Evolutionary conservation across 805 yeast species (phyloP).

Genomic region (Kuraishia hungarica): DNA sequence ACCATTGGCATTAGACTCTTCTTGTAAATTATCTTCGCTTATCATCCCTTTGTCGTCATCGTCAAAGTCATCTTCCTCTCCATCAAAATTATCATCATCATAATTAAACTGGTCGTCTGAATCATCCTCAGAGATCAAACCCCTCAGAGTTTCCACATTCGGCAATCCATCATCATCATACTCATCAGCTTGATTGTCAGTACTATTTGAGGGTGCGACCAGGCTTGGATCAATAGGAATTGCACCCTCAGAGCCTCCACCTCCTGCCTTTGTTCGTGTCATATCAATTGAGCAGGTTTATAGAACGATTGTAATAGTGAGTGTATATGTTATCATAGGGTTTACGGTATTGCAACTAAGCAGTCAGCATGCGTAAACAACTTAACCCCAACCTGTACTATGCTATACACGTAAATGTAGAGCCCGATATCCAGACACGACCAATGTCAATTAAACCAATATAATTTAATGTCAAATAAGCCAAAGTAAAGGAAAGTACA

Average conservation of each 20-base stretch:
- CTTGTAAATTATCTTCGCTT: not conserved
- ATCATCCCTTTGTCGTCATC: slow-evolving; percentile 7
- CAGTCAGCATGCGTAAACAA: no score
- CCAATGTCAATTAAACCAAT: no score
- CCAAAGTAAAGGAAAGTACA: no score
- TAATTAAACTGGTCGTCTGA: not conserved
- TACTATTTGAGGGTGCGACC: not conserved
- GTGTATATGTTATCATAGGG: not conserved
- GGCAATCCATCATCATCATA: not conserved
- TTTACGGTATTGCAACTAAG: no score
- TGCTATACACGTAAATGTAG: no score
- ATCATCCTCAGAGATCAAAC: slow-evolving; percentile 7
- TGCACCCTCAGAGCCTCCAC: not conserved
- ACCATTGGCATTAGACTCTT: not conserved
- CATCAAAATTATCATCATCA: slow-evolving; percentile 1
- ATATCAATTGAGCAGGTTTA: not conserved
- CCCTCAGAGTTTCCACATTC: slow-evolving; percentile 12
- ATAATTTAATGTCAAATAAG: no score
- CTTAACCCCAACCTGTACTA: no score
- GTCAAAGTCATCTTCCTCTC: slow-evolving; percentile 13
- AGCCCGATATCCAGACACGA: no score
- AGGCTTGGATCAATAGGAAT: not conserved
- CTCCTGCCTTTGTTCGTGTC: not conserved
- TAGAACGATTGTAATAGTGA: not conserved
- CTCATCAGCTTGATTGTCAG: not conserved